Evolutionary conservation across 768 basidiomycete species (phyloP).

Genomic region (Paxillus involutus): DNA sequence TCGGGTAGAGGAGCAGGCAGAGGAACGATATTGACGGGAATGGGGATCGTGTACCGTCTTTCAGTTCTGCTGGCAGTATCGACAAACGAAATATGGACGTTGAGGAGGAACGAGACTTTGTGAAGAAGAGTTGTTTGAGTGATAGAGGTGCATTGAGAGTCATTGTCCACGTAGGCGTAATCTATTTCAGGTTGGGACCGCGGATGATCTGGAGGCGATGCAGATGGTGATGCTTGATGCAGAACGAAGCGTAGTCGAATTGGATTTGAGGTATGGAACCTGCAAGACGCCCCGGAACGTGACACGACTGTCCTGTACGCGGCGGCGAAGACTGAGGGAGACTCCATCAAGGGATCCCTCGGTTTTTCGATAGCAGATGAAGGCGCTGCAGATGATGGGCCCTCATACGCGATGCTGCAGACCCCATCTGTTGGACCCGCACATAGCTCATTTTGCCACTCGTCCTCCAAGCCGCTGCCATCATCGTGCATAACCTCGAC

Average conservation of each 20-base stretch:
- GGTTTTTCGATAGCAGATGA: constrained; percentile 26
- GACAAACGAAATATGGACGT: constrained; percentile 76
- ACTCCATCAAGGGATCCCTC: constrained; percentile 39
- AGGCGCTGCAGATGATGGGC: constrained; percentile 30
- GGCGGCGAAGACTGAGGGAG: constrained; percentile 39
- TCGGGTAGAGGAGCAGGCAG: constrained; percentile 79
- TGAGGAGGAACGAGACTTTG: constrained; percentile 73
- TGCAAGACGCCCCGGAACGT: constrained; percentile 87
- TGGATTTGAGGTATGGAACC: constrained; percentile 76
- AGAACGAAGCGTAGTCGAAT: constrained; percentile 81
- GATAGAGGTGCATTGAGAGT: constrained; percentile 70
- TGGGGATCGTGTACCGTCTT: constrained; percentile 57
- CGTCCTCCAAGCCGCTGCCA: constrained; percentile 32
- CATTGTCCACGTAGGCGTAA: constrained; percentile 50
- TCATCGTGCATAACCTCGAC: constrained; percentile 56
- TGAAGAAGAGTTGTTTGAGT: constrained; percentile 84
- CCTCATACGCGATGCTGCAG: constrained; percentile 22
- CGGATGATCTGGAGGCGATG: constrained; percentile 48
- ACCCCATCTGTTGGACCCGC: constrained; percentile 12
- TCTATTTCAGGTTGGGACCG: constrained; percentile 43
- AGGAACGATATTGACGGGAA: constrained; percentile 73
- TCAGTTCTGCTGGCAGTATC: constrained; percentile 69
- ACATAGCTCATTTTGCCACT: constrained; percentile 30
- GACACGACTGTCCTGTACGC: constrained; percentile 61
- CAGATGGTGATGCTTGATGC: constrained; percentile 55